Conservation (phyloP, 1,284 basidiomycete species). For the Fomitopsis betulina region DNA sequence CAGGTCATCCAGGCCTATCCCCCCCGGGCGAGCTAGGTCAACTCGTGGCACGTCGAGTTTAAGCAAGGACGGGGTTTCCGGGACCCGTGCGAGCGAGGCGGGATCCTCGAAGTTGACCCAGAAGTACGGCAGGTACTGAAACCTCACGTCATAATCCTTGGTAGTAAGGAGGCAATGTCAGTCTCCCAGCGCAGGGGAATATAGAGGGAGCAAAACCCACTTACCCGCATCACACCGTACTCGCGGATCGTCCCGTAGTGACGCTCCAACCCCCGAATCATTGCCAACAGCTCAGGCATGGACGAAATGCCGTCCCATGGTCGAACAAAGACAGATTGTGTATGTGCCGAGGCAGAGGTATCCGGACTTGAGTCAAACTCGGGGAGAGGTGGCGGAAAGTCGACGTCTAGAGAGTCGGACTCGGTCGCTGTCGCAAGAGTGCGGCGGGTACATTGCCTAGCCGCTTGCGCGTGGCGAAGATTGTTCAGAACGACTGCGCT, state of each 20-base stretch:
- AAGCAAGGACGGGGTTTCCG: slow-evolving; percentile 15
- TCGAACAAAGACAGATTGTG: slow-evolving; percentile 30
- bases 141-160: slow-evolving; percentile 46
- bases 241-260: slow-evolving; percentile 50
- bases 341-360: not conserved
- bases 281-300: slow-evolving; percentile 43
- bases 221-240: slow-evolving; percentile 42
- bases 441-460: not conserved
- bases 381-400: not conserved
- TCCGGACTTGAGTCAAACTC: not conserved
- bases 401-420: not conserved
- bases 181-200: too few relatives aligned
- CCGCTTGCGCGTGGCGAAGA: not conserved
- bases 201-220: slow-evolving; percentile 14
- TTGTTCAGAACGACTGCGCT: not conserved
- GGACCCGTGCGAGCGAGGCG: slow-evolving; percentile 33
- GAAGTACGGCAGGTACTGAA: slow-evolving; percentile 35
- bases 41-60: slow-evolving; percentile 20
- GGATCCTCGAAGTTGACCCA: slow-evolving; percentile 41
- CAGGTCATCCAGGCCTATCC: slow-evolving; percentile 32
- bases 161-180: not conserved
- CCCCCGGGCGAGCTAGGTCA: slow-evolving; percentile 21
- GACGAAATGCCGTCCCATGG: slow-evolving; percentile 34
- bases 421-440: not conserved
- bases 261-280: slow-evolving; percentile 50